Conservation (phyloP, 179 eudicot genomes). For the Spinacia oleracea region DNA sequence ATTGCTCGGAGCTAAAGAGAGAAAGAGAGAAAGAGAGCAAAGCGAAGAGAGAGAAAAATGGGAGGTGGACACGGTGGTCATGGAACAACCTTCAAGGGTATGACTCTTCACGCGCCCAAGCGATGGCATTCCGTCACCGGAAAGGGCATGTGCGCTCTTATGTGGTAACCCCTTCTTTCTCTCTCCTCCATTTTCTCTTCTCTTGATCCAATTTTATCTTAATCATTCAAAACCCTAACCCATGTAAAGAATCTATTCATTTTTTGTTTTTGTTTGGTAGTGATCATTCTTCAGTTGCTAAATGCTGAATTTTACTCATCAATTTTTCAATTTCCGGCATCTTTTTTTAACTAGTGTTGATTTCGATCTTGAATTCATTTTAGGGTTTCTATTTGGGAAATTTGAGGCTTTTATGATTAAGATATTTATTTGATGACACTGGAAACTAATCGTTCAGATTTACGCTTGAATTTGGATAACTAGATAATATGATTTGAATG, state of each 20-base stretch:
- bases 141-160: conserved; percentile 91
- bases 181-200: neutral
- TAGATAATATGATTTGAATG: neutral
- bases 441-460: neutral
- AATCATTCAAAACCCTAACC: neutral
- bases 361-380: neutral
- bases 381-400: neutral
- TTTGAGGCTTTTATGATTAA: neutral
- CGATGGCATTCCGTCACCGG: conserved; percentile 90
- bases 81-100: conserved; percentile 73
- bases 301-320: neutral
- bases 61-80: conserved; percentile 67
- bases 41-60: conserved; percentile 29
- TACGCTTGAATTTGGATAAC: neutral
- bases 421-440: neutral
- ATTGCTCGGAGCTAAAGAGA: neutral
- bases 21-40: conserved; percentile 10
- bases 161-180: conserved; percentile 59
- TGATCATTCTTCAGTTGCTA: neutral
- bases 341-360: neutral
- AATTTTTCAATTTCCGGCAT: neutral
- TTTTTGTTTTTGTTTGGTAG: neutral
- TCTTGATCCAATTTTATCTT: neutral
- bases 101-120: conserved; percentile 78
- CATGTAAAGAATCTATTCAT: neutral